Evolutionary conservation across 2,329 filamentous ascomycete species (phyloP).

Genomic region (Colletotrichum noveboracense): DNA sequence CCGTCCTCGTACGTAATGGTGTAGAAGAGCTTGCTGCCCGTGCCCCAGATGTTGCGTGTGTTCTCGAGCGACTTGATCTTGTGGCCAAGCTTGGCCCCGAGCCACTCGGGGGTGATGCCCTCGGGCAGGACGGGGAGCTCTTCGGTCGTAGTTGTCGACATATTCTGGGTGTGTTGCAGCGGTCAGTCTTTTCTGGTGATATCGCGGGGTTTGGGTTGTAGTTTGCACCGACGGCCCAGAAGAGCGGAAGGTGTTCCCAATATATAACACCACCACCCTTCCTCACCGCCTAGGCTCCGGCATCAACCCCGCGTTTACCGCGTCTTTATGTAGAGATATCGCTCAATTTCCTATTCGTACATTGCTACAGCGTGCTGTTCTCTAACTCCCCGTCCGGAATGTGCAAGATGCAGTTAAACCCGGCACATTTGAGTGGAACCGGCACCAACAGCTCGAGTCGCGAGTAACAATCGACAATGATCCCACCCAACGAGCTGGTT

Average conservation of each 20-base stretch:
- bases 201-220: neutral
- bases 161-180: neutral
- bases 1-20: slow-evolving; percentile 32
- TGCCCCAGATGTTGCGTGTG: slow-evolving; percentile 29
- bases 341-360: neutral
- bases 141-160: neutral
- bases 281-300: neutral
- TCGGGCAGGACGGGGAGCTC: slow-evolving; percentile 26
- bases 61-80: slow-evolving; percentile 26
- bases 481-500: neutral
- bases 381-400: neutral
- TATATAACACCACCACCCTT: neutral
- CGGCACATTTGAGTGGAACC: neutral
- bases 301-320: neutral
- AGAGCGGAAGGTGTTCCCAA: neutral
- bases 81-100: slow-evolving; percentile 14
- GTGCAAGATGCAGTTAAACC: neutral
- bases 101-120: slow-evolving; percentile 28
- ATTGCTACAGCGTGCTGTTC: neutral
- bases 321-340: neutral
- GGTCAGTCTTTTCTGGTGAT: neutral
- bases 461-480: neutral
- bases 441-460: neutral
- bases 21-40: slow-evolving; percentile 32
- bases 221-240: neutral